Percentiles rank a stretch among this genome's conserved stretches.
These are phyloP conservation scores for Porphyrellus cyaneotinctus DNA, from an alignment of 768 basidiomycete genomes.

Conservation along the genomic window DNA sequence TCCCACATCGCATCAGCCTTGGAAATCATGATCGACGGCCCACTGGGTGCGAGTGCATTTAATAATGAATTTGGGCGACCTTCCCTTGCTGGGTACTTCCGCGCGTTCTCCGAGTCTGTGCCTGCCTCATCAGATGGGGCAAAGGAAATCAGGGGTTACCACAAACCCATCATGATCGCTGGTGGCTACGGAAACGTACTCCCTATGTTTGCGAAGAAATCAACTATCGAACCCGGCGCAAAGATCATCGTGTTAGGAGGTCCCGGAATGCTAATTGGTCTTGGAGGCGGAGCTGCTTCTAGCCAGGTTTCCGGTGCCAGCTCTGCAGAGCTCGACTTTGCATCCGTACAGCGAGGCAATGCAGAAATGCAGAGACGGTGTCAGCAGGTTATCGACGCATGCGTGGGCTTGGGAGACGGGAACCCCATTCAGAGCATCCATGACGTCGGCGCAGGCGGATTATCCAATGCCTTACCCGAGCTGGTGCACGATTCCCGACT, in stretches of 20 bases:
- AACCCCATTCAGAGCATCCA: constrained; percentile 95
- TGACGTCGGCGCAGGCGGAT: constrained; percentile 95
- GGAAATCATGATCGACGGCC: constrained; percentile 97
- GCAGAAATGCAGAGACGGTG: constrained; percentile 97
- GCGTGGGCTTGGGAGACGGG: constrained; percentile 51
- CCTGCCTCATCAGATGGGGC: constrained; percentile 47
- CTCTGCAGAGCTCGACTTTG: constrained; percentile 93
- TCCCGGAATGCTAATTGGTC: constrained; percentile 92
- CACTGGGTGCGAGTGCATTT: constrained; percentile 91
- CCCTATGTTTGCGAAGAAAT: constrained; percentile 76
- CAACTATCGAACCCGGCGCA: constrained; percentile 70
- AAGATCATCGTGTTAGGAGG: constrained; percentile 93
- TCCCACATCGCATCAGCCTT: constrained; percentile 87
- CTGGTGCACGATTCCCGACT: constrained; percentile 94
- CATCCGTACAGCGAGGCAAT: constrained; percentile 96
- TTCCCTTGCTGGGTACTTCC: constrained; percentile 88
- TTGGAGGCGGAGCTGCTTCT: constrained; percentile 95
- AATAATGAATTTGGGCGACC: constrained; percentile 99
- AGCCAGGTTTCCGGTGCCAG: constrained; percentile 89
- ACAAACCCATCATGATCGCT: constrained; percentile 99
- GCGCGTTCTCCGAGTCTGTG: constrained; percentile 84
- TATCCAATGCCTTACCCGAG: constrained; percentile 96
- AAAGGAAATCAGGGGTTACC: constrained; percentile 84
- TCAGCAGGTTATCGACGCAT: constrained; percentile 96
- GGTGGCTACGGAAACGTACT: constrained; percentile 95